Evolutionary conservation across 176 grass and related monocot genomes (phyloP).

Genomic region (Oryza australiensis): DNA sequence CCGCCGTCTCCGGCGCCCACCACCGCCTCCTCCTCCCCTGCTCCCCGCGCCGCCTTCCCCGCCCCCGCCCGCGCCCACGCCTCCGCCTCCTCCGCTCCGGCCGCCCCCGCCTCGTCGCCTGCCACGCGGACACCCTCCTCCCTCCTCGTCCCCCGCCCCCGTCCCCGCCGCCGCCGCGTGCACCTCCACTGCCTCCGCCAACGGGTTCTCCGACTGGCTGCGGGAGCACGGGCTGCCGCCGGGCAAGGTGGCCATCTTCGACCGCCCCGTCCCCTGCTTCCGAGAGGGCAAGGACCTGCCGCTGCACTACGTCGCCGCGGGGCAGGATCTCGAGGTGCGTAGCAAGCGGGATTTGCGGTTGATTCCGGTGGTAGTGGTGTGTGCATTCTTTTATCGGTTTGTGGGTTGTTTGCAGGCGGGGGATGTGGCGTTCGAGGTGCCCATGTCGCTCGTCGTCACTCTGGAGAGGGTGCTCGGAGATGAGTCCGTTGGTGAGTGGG

Average conservation of each 20-base stretch:
- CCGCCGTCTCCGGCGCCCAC: conserved; percentile 33
- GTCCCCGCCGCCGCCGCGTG: conserved; percentile 30
- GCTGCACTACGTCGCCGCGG: conserved; percentile 69
- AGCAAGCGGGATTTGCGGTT: not conserved
- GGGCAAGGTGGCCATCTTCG: conserved; percentile 67
- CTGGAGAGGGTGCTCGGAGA: conserved; percentile 89
- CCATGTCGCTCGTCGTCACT: conserved; percentile 84
- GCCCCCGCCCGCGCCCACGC: conserved; percentile 14
- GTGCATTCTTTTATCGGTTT: conserved; percentile 19
- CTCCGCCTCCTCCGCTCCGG: conserved; percentile 7
- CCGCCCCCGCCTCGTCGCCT: conserved; percentile 33
- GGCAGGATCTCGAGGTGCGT: conserved; percentile 68
- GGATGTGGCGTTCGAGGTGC: conserved; percentile 86
- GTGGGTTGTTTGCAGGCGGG: conserved; percentile 52
- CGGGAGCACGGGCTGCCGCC: conserved; percentile 54
- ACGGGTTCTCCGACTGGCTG: conserved; percentile 75
- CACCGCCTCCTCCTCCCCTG: conserved; percentile 38
- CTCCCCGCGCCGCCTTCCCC: conserved; percentile 33
- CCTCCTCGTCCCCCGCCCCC: not conserved
- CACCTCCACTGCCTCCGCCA: conserved; percentile 32
- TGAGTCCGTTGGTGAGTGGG: conserved; percentile 77
- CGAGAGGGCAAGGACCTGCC: conserved; percentile 61
- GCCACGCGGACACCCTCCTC: conserved; percentile 66
- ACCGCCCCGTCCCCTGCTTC: conserved; percentile 58
- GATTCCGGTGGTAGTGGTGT: conserved; percentile 12